Conservation (phyloP, 2,329 filamentous ascomycete genomes). For the Ascochyta viciae-villosae region DNA sequence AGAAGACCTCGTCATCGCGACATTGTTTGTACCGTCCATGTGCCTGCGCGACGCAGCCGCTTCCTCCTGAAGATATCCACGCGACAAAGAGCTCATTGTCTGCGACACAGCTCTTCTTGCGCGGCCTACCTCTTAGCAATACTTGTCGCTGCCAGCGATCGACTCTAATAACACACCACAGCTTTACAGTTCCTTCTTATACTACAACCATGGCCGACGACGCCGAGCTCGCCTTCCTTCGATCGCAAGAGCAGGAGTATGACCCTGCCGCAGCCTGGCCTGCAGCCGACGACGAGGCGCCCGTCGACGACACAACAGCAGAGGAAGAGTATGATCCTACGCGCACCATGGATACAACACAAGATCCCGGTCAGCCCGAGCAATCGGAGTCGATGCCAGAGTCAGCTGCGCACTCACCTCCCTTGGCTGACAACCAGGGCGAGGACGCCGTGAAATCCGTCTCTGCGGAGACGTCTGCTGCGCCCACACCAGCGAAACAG, state of each 20-base stretch:
- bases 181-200: background rate
- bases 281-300: constrained; percentile 54
- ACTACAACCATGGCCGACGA: constrained; percentile 58
- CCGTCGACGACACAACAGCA: constrained; percentile 47
- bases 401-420: constrained; percentile 40
- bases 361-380: constrained; percentile 27
- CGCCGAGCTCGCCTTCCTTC: constrained; percentile 61
- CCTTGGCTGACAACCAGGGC: constrained; percentile 24
- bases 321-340: constrained; percentile 52
- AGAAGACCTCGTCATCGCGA: background rate
- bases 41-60: constrained; percentile 18
- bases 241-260: constrained; percentile 54
- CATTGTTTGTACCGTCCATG: constrained; percentile 8
- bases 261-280: constrained; percentile 50
- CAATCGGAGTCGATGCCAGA: constrained; percentile 39
- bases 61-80: constrained; percentile 22
- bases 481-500: constrained; percentile 48
- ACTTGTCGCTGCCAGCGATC: constrained; percentile 7
- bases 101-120: constrained; percentile 15
- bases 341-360: constrained; percentile 19
- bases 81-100: constrained; percentile 37
- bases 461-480: constrained; percentile 36
- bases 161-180: constrained; percentile 21
- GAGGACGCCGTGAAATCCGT: constrained; percentile 35
- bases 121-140: constrained; percentile 21